A percentile compares a stretch with the other conserved stretches of the same genome.
Conservation (phyloP, 2,329 filamentous ascomycete species). For the Malbranchea cinnamomea region DNA sequence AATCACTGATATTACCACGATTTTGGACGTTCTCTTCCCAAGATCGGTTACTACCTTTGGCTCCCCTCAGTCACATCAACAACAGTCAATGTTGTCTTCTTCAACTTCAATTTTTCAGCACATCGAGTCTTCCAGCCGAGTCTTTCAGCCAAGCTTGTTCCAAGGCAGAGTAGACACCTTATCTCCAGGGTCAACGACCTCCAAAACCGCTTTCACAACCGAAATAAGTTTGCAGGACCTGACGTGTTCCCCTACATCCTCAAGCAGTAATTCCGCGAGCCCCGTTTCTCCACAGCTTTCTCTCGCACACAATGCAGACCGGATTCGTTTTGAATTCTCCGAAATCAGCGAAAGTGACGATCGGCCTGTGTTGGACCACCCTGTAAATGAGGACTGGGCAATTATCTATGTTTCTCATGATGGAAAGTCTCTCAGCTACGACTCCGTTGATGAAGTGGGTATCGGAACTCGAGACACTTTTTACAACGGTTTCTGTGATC, state of each 20-base stretch:
- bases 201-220: slow-evolving; percentile 17
- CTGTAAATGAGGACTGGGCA: slow-evolving; percentile 70
- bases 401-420: slow-evolving; percentile 65
- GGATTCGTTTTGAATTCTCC: slow-evolving; percentile 27
- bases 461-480: slow-evolving; percentile 46
- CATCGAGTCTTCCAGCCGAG: slow-evolving; percentile 11
- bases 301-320: slow-evolving; percentile 21
- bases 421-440: slow-evolving; percentile 55
- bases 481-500: too few relatives aligned
- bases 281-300: slow-evolving; percentile 13
- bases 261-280: slow-evolving; percentile 7
- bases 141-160: slow-evolving; percentile 19
- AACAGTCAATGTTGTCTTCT: slow-evolving; percentile 15
- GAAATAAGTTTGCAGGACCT: slow-evolving; percentile 16
- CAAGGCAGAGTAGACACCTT: slow-evolving; percentile 17
- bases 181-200: slow-evolving; percentile 13
- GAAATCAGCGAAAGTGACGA: slow-evolving; percentile 23
- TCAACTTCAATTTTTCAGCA: slow-evolving; percentile 14
- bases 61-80: slow-evolving; percentile 14
- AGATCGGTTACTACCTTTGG: slow-evolving; percentile 8
- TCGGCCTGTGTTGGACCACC: slow-evolving; percentile 51
- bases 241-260: slow-evolving; percentile 9
- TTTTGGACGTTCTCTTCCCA: slow-evolving; percentile 74
- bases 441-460: slow-evolving; percentile 46
- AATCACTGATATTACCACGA: slow-evolving; percentile 60